A percentile compares a stretch with the other conserved stretches of the same genome.
Evolutionary conservation across 169 alveolate species (phyloP).

Genomic region (Cryptosporidium sp.): DNA sequence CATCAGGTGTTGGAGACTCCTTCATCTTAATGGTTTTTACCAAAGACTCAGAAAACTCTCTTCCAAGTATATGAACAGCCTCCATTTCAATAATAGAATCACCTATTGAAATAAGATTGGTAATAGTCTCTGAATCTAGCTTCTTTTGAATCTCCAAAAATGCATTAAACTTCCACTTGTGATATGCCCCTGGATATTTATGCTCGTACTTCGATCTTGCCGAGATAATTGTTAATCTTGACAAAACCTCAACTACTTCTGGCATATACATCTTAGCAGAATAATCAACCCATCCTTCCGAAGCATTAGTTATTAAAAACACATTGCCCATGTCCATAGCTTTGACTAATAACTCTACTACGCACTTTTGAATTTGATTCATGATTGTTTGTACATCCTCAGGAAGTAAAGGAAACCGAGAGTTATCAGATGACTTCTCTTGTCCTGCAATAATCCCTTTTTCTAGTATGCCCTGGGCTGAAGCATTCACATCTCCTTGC

Average conservation of each 20-base stretch:
- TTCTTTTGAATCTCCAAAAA: constrained; percentile 87
- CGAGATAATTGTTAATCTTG: constrained; percentile 87
- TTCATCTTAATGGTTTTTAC: constrained; percentile 94
- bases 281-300: constrained; percentile 95
- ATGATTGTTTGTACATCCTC: constrained; percentile 26
- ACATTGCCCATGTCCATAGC: constrained; percentile 86
- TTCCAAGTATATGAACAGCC: constrained; percentile 93
- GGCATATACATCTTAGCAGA: constrained; percentile 88
- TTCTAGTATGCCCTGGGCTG: constrained; percentile 8
- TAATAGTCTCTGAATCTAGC: constrained; percentile 87
- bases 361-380: constrained; percentile 64
- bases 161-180: constrained; percentile 90
- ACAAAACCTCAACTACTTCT: constrained; percentile 52
- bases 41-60: constrained; percentile 89
- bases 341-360: constrained; percentile 77
- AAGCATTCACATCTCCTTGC: not conserved
- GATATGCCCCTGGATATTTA: constrained; percentile 88
- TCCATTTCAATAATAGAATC: constrained; percentile 94
- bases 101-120: constrained; percentile 93
- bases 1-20: constrained; percentile 94
- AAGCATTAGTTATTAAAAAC: constrained; percentile 93
- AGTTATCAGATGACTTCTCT: not conserved
- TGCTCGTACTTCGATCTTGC: constrained; percentile 91
- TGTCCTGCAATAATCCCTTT: not conserved
- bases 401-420: not conserved